A percentile compares a stretch with the other conserved stretches of the same genome.
Evolutionary conservation across 208 protist species (phyloP).

Genomic region (Trichomonas tenax): DNA sequence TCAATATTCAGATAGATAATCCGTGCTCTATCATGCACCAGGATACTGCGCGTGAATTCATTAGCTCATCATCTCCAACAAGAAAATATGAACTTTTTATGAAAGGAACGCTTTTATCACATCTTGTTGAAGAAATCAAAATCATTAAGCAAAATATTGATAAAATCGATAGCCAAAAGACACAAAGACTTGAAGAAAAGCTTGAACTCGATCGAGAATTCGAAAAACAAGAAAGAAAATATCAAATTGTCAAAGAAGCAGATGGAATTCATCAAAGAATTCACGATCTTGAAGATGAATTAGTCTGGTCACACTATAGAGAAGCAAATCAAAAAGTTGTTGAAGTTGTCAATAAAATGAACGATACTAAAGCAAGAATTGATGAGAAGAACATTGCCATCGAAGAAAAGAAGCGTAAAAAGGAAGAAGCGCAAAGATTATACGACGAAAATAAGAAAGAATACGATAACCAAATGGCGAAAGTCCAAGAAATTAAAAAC

Average conservation of each 20-base stretch:
- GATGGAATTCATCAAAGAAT: background rate
- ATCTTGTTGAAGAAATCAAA: background rate
- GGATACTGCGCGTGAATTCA: slow-evolving; percentile 9
- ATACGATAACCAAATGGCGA: background rate
- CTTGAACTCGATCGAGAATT: background rate
- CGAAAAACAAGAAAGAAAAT: background rate
- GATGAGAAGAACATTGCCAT: background rate
- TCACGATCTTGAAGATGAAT: slow-evolving; percentile 16
- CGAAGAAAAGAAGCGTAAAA: background rate
- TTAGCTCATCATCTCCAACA: background rate
- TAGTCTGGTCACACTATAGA: background rate
- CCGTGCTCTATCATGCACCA: slow-evolving; percentile 19
- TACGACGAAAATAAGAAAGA: background rate
- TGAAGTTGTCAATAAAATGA: background rate
- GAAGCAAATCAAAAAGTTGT: background rate
- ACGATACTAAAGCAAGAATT: background rate
- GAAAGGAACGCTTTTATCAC: background rate
- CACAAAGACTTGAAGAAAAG: background rate
- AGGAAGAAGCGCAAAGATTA: background rate
- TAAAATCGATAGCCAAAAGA: background rate
- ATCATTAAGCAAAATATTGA: background rate
- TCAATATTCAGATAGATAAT: slow-evolving; percentile 17
- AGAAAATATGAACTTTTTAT: slow-evolving; percentile 22
- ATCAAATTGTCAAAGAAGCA: background rate
- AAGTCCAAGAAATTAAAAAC: background rate